Evolutionary conservation across 1,284 basidiomycete species (phyloP).

Genomic region (Apiotrichum akiyoshidainum): DNA sequence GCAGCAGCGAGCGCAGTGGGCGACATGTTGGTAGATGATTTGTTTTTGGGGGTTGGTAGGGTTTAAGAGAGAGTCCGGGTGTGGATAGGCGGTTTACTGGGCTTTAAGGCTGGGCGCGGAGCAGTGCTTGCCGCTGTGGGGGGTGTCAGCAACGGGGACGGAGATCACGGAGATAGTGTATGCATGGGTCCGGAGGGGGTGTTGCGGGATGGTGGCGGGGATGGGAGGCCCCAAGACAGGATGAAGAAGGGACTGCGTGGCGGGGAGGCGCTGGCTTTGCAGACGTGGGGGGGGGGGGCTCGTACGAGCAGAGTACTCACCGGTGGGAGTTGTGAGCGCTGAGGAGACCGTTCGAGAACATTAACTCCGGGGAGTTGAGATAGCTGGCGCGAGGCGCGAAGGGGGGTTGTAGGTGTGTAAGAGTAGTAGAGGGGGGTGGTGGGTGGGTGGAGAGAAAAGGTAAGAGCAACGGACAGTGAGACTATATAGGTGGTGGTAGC

Average conservation of each 20-base stretch:
- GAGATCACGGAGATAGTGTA: neutral
- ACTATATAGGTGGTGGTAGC: neutral
- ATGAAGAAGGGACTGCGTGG: no score
- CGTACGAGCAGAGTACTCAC: conserved; percentile 22
- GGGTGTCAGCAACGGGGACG: conserved; percentile 10
- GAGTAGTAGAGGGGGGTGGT: neutral
- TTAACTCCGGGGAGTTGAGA: conserved; percentile 23
- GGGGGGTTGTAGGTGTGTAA: neutral
- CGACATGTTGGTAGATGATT: conserved; percentile 39
- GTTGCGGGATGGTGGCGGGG: neutral
- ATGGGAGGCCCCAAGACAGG: no score
- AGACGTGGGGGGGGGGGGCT: no score
- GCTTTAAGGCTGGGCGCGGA: conserved; percentile 46
- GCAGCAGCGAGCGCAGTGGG: conserved; percentile 46
- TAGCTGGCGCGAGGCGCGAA: conserved; percentile 7
- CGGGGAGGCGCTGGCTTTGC: neutral
- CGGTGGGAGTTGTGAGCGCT: conserved; percentile 48
- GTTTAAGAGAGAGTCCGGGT: conserved; percentile 13
- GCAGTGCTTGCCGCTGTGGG: conserved; percentile 50
- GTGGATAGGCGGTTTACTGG: conserved; percentile 27
- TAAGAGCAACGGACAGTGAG: neutral
- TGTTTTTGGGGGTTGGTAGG: conserved; percentile 5
- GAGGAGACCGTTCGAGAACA: conserved; percentile 49
- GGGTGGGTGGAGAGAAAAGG: neutral
- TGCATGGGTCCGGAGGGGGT: neutral